These are phyloP conservation scores for Fusarium protoensiforme DNA, from an alignment of 2,329 filamentous ascomycete genomes.

Conservation along the genomic window DNA sequence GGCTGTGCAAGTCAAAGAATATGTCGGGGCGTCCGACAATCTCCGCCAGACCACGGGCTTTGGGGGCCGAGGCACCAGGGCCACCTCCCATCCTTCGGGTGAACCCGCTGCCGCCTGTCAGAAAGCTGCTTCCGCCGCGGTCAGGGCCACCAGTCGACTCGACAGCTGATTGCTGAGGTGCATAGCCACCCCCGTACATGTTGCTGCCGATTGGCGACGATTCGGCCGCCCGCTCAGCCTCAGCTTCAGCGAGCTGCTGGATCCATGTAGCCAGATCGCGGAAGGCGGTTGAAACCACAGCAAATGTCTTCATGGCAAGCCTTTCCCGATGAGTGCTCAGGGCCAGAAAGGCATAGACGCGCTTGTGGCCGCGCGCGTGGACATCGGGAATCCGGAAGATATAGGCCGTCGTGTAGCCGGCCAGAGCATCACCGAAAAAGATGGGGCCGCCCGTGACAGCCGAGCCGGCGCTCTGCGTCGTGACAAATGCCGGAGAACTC, in stretches of 20 bases:
- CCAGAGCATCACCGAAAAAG: constrained; percentile 73
- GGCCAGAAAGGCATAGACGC: constrained; percentile 75
- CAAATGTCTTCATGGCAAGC: constrained; percentile 73
- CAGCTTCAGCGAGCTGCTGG: constrained; percentile 70
- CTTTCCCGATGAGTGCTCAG: constrained; percentile 74
- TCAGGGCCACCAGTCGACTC: constrained; percentile 49
- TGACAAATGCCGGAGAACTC: constrained; percentile 62
- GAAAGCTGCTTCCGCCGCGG: constrained; percentile 64
- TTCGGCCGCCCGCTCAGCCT: constrained; percentile 67
- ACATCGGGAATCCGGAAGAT: constrained; percentile 77
- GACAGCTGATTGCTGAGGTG: constrained; percentile 42
- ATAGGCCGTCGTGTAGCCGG: constrained; percentile 76
- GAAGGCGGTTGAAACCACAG: constrained; percentile 70
- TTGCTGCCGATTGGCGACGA: constrained; percentile 53
- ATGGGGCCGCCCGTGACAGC: constrained; percentile 72
- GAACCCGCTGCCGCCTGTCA: constrained; percentile 66
- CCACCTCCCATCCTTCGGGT: constrained; percentile 68
- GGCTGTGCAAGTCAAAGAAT: constrained; percentile 73
- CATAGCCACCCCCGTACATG: constrained; percentile 51
- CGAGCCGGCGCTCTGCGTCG: constrained; percentile 63
- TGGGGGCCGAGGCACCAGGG: constrained; percentile 65
- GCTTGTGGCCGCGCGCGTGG: constrained; percentile 73
- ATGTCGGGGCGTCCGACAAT: constrained; percentile 75
- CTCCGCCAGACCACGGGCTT: constrained; percentile 71
- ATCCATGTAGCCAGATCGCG: constrained; percentile 74